Percentiles rank a stretch among this genome's conserved stretches.
phyloP scores from a whole-genome alignment of 768 basidiomycete species.

The Trametes cingulata region DNA sequence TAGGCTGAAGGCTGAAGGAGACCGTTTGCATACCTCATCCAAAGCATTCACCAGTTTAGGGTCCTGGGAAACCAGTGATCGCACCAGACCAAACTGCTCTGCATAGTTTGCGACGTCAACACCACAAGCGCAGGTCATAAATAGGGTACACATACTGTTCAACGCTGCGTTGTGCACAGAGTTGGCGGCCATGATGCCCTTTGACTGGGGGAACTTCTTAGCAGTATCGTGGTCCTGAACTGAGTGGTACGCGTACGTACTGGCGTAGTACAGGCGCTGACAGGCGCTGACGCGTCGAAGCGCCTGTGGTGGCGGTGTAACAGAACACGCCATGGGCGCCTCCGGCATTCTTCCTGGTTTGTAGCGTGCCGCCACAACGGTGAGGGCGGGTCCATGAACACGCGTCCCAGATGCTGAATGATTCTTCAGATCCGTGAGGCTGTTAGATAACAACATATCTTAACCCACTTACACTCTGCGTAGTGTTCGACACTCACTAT shows the following conservation, averaged over 20 bases:
- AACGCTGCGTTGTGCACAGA: slow-evolving; percentile 63
- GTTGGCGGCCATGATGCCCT: neutral
- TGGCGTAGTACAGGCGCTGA: neutral
- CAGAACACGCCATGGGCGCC: slow-evolving; percentile 1
- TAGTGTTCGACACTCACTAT: slow-evolving; percentile 2
- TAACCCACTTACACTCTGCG: neutral
- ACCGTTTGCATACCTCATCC: slow-evolving; percentile 52
- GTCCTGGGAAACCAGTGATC: slow-evolving; percentile 63
- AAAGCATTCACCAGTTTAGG: slow-evolving; percentile 57
- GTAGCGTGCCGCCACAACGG: slow-evolving; percentile 1
- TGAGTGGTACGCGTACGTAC: too few species aligned
- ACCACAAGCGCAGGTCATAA: neutral
- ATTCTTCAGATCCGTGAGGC: too few species aligned
- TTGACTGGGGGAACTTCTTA: too few species aligned
- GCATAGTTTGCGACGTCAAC: neutral
- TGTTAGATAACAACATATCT: neutral
- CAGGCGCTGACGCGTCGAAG: slow-evolving; percentile 13
- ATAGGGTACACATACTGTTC: slow-evolving; percentile 48
- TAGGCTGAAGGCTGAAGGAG: too few species aligned
- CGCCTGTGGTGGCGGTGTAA: slow-evolving; percentile 9
- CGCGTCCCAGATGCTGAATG: neutral
- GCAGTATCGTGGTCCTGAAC: too few species aligned
- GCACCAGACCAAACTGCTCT: slow-evolving; percentile 76
- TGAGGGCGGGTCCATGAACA: neutral
- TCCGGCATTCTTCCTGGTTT: neutral